These are phyloP conservation scores for Anacardium occidentale DNA, from an alignment of 345 rosid species.

Conservation along the genomic window DNA sequence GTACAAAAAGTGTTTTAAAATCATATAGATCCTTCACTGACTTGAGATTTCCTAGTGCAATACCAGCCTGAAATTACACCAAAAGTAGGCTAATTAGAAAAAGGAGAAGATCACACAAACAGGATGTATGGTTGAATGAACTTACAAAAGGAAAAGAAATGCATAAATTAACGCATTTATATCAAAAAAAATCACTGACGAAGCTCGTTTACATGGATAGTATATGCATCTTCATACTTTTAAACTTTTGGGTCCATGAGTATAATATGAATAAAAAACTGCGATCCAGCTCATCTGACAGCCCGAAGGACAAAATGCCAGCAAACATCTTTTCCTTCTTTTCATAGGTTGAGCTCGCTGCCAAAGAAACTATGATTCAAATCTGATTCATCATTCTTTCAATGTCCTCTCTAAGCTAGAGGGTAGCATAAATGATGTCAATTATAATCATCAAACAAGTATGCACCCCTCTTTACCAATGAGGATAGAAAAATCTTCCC, in stretches of 20 bases:
- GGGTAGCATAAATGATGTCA: background rate
- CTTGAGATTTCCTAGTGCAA: constrained; percentile 79
- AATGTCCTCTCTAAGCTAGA: background rate
- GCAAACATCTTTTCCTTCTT: background rate
- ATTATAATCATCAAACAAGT: constrained; percentile 2
- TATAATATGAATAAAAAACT: background rate
- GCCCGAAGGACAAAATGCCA: background rate
- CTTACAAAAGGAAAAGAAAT: constrained; percentile 12
- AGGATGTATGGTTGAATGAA: background rate
- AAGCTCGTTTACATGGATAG: background rate
- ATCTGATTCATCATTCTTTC: background rate
- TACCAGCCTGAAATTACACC: constrained; percentile 60
- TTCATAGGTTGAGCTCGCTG: background rate
- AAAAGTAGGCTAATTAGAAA: constrained; percentile 12
- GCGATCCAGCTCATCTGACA: background rate
- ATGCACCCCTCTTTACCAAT: background rate
- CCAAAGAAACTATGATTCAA: background rate
- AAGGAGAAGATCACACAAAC: background rate
- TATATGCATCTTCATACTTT: background rate
- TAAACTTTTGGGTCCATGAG: background rate
- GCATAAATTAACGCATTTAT: background rate
- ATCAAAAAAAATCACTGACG: background rate
- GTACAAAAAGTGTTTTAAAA: constrained; percentile 69
- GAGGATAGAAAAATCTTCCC: background rate
- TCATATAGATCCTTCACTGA: constrained; percentile 82